phyloP scores from a whole-genome alignment of 2,329 filamentous ascomycete species.

The Fusarium luffae region DNA sequence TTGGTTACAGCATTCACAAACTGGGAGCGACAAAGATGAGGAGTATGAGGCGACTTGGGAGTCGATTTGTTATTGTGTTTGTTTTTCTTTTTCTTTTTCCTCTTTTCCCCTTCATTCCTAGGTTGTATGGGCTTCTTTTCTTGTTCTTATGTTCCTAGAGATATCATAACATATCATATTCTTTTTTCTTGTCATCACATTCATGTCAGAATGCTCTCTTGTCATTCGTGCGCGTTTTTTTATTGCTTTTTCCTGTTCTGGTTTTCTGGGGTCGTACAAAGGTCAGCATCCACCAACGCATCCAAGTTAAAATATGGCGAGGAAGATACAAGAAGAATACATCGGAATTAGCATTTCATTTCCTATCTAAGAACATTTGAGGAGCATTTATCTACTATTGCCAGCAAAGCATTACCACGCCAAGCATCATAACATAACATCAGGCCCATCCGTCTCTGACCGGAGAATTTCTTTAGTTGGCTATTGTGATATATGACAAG shows the following conservation, averaged over 20 bases:
- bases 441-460: not conserved
- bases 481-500: slow-evolving; percentile 27
- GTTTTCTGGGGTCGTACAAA: slow-evolving; percentile 11
- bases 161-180: slow-evolving; percentile 15
- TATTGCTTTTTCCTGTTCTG: slow-evolving; percentile 9
- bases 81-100: not conserved
- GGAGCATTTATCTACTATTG: no score
- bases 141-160: not conserved
- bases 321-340: not conserved
- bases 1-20: slow-evolving; percentile 5
- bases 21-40: slow-evolving; percentile 22
- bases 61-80: slow-evolving; percentile 9
- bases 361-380: not conserved
- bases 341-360: not conserved
- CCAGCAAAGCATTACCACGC: not conserved
- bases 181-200: not conserved
- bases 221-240: slow-evolving; percentile 1
- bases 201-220: not conserved
- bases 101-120: not conserved
- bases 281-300: slow-evolving; percentile 29
- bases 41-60: slow-evolving; percentile 32
- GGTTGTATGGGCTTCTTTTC: not conserved
- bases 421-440: not conserved
- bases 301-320: slow-evolving; percentile 10
- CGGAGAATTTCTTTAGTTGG: slow-evolving; percentile 3